phyloP scores from a whole-genome alignment of 805 yeast species.

The Candida dajiaensis region DNA sequence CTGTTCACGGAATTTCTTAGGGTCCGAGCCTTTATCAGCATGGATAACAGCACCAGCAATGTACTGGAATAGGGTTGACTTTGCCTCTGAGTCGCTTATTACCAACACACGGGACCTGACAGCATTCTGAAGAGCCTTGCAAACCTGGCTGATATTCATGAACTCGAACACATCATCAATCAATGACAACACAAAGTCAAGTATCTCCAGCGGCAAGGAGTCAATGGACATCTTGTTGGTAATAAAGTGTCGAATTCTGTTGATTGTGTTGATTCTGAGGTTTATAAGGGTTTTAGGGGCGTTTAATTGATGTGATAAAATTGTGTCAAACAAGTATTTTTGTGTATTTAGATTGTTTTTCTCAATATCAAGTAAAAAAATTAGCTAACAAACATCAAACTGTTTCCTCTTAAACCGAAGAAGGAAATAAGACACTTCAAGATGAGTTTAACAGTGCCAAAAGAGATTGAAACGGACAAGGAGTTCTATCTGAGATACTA shows the following conservation, averaged over 20 bases:
- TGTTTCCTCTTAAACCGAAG: too few relatives aligned
- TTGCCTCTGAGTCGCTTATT: constrained; percentile 12
- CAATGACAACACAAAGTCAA: constrained; percentile 9
- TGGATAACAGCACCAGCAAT: constrained; percentile 6
- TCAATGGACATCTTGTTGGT: constrained; percentile 1
- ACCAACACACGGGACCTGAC: constrained; percentile 14
- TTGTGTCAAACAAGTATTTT: neutral
- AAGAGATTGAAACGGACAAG: neutral
- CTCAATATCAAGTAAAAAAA: neutral
- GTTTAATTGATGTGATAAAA: too few relatives aligned
- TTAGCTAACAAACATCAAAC: too few relatives aligned
- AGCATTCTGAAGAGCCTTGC: constrained; percentile 12
- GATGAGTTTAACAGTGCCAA: neutral
- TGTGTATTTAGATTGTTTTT: too few relatives aligned
- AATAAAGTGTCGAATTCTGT: too few relatives aligned
- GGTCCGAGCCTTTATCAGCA: constrained; percentile 1
- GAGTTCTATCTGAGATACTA: constrained; percentile 36
- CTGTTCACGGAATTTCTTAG: neutral
- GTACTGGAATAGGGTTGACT: constrained; percentile 8
- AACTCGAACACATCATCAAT: constrained; percentile 16
- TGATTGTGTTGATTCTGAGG: neutral
- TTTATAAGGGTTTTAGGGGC: neutral
- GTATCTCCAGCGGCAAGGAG: constrained; percentile 18
- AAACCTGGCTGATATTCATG: constrained; percentile 9
- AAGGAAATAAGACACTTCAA: neutral